These are phyloP conservation scores for Aureoboletus auriporus DNA, from an alignment of 768 basidiomycete species.

Conservation along the genomic window DNA sequence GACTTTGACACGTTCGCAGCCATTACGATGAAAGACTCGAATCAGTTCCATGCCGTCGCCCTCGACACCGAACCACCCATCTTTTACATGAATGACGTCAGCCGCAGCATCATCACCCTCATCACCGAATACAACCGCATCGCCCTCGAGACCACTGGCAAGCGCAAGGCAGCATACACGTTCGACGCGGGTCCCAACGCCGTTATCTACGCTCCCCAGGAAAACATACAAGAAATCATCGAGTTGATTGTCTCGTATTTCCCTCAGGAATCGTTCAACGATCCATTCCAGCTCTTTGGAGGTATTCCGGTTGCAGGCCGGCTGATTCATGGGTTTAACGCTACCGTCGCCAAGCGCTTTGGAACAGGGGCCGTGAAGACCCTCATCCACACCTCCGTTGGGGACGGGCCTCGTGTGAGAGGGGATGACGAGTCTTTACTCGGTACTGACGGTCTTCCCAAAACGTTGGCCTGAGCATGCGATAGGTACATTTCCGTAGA, in stretches of 20 bases:
- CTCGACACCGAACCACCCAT: conserved; percentile 97
- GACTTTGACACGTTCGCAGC: conserved; percentile 89
- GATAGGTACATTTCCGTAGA: background rate
- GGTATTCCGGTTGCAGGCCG: conserved; percentile 43
- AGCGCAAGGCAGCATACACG: conserved; percentile 92
- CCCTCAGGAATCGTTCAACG: conserved; percentile 78
- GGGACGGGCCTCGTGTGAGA: conserved; percentile 83
- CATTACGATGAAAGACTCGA: conserved; percentile 96
- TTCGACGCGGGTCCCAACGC: conserved; percentile 99
- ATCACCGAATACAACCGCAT: conserved; percentile 92
- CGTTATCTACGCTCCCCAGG: conserved; percentile 85
- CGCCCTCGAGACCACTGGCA: conserved; percentile 49
- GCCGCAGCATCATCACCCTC: conserved; percentile 85
- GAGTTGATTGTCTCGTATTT: conserved; percentile 78
- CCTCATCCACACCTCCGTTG: conserved; percentile 89
- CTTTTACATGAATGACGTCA: conserved; percentile 99
- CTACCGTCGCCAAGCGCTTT: conserved; percentile 68
- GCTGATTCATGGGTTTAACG: conserved; percentile 72
- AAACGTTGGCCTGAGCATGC: conserved; percentile 34
- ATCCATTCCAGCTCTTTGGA: conserved; percentile 64
- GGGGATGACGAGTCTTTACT: conserved; percentile 62
- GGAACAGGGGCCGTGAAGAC: conserved; percentile 77
- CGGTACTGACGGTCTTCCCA: conserved; percentile 66
- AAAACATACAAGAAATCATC: conserved; percentile 76
- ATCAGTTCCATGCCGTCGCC: conserved; percentile 97